Evolutionary conservation across 768 basidiomycete species (phyloP), one percentile per base, ranked within the genome.

Genomic region (Tylopilus felleus): DNA sequence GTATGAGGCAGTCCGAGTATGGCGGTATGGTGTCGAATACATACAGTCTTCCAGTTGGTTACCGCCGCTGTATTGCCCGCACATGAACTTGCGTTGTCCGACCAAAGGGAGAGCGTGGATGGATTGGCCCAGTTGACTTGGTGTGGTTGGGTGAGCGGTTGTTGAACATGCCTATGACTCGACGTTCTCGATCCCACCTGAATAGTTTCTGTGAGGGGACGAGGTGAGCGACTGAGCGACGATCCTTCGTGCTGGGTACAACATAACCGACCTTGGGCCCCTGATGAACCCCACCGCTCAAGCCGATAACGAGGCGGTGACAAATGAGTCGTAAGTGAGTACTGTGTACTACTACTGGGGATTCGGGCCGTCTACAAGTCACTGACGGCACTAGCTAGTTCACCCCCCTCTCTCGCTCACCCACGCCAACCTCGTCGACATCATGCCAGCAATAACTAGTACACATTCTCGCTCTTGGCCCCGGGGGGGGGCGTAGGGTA

Each of bases 321-420:
- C 73, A 1, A 80, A 76, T 46, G 83, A 83, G 59, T 74, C 79
- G 68, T 79, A 75, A 52, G 82, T 82, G 58, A 56, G 79, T 69
- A 13, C 17, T 28, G 5, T n/a, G n/a, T n/a, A 4, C 19, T 53
- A 8, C n/a, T n/a, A 19, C 25, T 31, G 13, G 23, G 25, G 6
- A 8, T 39, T 19, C n/a, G 10, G 29, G 8, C 25, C 50, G 36
- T 50, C 51, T 27, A 54, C 9, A 41, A n/a, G n/a, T 2, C 23
- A 22, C 19, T 13, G 22, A 49, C n/a, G 51, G 27, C 29, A 8
- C 29, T 29, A 13, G 28, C 12, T 49, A 82, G 81, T 83, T 82
- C 65, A 79, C n/a, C n/a, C 77, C 0, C 82, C 82, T 0, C 71
- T 69, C 2, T 76, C 80, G 8, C 69, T 83, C 6, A 77, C 77